Conservation (phyloP, 345 rosid species). For the Punica granatum region DNA sequence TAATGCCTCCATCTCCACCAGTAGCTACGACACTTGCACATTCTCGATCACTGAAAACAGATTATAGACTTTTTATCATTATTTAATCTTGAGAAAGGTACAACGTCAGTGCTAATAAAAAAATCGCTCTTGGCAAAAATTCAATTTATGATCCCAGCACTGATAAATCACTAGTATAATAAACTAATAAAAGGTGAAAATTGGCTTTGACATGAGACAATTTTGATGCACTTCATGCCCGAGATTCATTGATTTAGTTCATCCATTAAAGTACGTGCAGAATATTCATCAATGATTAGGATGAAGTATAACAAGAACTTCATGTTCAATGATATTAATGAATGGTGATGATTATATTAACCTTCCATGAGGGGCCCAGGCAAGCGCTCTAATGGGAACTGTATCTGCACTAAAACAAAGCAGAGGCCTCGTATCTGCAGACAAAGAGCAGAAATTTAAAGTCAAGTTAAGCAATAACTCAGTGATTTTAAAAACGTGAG, state of each 20-base stretch:
- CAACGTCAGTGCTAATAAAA: neutral
- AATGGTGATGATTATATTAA: conserved; percentile 13
- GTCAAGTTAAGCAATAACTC: neutral
- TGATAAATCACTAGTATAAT: too few relatives aligned
- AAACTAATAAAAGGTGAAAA: neutral
- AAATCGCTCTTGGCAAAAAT: too few relatives aligned
- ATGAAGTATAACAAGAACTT: neutral
- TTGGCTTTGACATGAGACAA: neutral
- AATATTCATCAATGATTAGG: neutral
- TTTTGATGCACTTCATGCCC: neutral
- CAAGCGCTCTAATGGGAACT: conserved; percentile 67
- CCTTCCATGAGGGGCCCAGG: conserved; percentile 89
- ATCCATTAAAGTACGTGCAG: neutral
- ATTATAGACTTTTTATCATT: neutral
- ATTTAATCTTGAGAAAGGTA: neutral
- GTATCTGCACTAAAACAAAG: conserved; percentile 86
- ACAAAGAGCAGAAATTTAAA: conserved; percentile 10
- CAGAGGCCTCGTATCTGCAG: conserved; percentile 80
- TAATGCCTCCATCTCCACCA: conserved; percentile 79
- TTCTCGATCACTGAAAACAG: conserved; percentile 51
- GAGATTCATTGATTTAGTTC: neutral
- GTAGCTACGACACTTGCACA: conserved; percentile 58
- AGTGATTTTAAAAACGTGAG: neutral
- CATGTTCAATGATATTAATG: neutral
- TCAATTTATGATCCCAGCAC: too few relatives aligned